Base-by-base conservation (phyloP, 331 rosid species). In the Cydonia oblonga region DNA sequence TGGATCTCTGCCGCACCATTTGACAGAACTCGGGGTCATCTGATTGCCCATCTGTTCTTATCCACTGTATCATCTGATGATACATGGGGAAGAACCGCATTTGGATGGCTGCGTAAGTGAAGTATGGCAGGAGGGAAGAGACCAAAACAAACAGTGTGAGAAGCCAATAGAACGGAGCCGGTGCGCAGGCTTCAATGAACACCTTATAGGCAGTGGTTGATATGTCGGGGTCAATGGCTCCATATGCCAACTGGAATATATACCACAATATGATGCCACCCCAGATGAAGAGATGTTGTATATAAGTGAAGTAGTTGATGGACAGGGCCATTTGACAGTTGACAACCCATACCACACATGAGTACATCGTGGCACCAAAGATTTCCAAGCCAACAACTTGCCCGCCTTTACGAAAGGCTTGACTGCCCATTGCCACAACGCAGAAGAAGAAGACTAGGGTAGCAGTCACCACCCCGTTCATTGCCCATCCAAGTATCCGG, bases 51-150 rank as follows among this genome's bases (percentile, higher is more conserved):
- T 95, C 99, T 0, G 78, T 81, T 68, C 90, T 78, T 68, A 95
- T 91, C 96, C 99, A 91, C 20, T 95, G 96, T 56, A 89, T 84
- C 99, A 91, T 91, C 67, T 95, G 97, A 83, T 95, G 99, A 68
- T 83, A 85, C 85, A 77, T 81, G 1, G 99, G 99, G 86, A 91
- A 91, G 81, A 95, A 95, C 5, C 96, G 87, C 80, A 86, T 65
- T 74, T 95, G 99, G 78, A 95, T 65, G 20, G 96, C 74, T 0
- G 96, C 71, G 8, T 81, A 91, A 30, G 75, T 26, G 57, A 85
- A 83, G 76, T 95, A 95, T 1, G 99, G 99, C 66, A 88, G 66
- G 24, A 95, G 89, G 42, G 93, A 63, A 29, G 96, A 63, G 46
- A 85, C 6, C 5, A 87, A 49, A 23, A 85, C 86, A 12, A 91